Conservation (phyloP, 2,329 filamentous ascomycete species). For the Trichoderma polysporum region DNA sequence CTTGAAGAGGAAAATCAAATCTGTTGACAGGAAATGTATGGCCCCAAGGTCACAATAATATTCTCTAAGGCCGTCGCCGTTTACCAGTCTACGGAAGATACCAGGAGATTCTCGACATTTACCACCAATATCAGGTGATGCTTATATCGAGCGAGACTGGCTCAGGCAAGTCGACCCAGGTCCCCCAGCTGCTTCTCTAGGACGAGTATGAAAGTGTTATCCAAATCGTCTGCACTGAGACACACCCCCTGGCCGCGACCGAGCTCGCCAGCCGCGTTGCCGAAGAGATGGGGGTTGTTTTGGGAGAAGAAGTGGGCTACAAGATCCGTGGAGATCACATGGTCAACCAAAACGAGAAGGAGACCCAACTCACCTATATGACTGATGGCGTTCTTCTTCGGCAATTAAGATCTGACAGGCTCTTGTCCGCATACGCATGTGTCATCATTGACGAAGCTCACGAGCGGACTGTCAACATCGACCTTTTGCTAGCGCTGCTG, state of each 20-base stretch:
- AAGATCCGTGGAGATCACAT: background rate
- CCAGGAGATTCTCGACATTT: background rate
- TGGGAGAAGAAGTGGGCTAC: background rate
- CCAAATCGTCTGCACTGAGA: constrained; percentile 87
- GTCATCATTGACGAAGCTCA: constrained; percentile 23
- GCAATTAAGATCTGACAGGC: background rate
- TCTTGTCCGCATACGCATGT: constrained; percentile 18
- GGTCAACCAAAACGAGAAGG: background rate
- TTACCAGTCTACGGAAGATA: background rate
- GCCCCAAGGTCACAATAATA: background rate
- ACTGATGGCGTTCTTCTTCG: background rate
- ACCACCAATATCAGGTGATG: constrained; percentile 23
- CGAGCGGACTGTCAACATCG: constrained; percentile 19
- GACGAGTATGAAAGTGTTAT: constrained; percentile 46
- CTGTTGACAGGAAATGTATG: background rate
- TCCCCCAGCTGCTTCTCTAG: constrained; percentile 21
- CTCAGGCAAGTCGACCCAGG: constrained; percentile 26
- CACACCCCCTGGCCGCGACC: constrained; percentile 45
- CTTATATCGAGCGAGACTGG: constrained; percentile 24
- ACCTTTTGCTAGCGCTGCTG: constrained; percentile 18
- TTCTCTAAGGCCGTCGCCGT: background rate
- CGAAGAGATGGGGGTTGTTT: background rate
- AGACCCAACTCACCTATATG: background rate
- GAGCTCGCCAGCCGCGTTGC: background rate
- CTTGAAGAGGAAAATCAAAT: background rate